Percentiles rank a stretch among this genome's conserved stretches.
These are phyloP conservation scores for Umbelopsis isabellina DNA, from an alignment of 192 early-diverging fungal genomes.

Conservation along the genomic window DNA sequence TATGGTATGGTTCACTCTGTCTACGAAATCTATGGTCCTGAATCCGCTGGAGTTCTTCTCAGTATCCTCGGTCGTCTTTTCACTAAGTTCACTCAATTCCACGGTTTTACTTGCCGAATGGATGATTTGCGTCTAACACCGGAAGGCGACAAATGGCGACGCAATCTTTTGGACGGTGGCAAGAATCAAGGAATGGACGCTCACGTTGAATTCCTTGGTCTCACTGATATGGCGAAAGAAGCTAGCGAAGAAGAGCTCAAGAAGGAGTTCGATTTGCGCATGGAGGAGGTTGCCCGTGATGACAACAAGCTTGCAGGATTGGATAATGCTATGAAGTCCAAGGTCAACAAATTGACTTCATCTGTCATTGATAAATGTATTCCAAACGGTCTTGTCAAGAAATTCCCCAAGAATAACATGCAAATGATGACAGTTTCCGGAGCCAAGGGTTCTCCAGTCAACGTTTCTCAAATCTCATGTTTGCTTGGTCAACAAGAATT, in stretches of 20 bases:
- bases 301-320: slow-evolving; percentile 86
- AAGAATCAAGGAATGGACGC: slow-evolving; percentile 70
- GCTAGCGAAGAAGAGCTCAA: slow-evolving; percentile 38
- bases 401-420: slow-evolving; percentile 98
- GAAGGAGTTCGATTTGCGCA: slow-evolving; percentile 68
- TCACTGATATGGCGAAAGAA: slow-evolving; percentile 52
- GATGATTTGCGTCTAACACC: slow-evolving; percentile 91
- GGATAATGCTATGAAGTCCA: slow-evolving; percentile 84
- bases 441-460: slow-evolving; percentile 96
- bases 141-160: slow-evolving; percentile 78
- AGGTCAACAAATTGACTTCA: slow-evolving; percentile 81
- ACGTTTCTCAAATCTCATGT: slow-evolving; percentile 97
- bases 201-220: slow-evolving; percentile 73
- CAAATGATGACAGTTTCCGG: slow-evolving; percentile 98
- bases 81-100: slow-evolving; percentile 84
- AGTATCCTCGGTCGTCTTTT: slow-evolving; percentile 91
- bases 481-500: slow-evolving; percentile 97
- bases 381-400: slow-evolving; percentile 65
- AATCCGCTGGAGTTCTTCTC: slow-evolving; percentile 87
- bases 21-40: slow-evolving; percentile 92
- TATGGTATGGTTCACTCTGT: slow-evolving; percentile 95
- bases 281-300: slow-evolving; percentile 88
- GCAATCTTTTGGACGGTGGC: slow-evolving; percentile 68
- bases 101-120: slow-evolving; percentile 97
- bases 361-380: slow-evolving; percentile 78